Evolutionary conservation across 371 early-diverging fungal genomes (phyloP), one percentile per base, ranked within the genome.

Genomic region (Syncephalis fuscata): DNA sequence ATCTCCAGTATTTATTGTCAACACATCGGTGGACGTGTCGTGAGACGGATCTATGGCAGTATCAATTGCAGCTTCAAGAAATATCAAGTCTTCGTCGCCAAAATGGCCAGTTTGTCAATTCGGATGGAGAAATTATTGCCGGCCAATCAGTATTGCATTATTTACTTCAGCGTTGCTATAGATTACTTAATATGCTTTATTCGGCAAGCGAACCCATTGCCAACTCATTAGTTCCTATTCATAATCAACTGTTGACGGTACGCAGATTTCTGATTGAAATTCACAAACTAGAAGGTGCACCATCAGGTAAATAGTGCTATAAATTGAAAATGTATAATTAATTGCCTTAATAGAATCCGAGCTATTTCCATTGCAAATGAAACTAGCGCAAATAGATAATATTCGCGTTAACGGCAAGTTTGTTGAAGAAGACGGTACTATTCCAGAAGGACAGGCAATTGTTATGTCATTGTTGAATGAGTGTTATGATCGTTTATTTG

Each of bases 361-460:
- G 53, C 62, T 91, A 44, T 83, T 84, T 58, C 88, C 88, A 25
- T 91, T 86, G 61, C 89, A 89, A 64, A 76, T 91, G 74, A 85
- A 85, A 51, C 62, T 91, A 45, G 76, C 82, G 0, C 74, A 76
- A 44, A 76, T 91, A 58, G 87, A 87, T 49, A 79, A 80, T 50
- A 62, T 82, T 70, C 74, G 88, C 21, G 68, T 74, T 2, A 84
- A 89, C 58, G 92, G 92, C 39, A 82, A 82, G 51, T 92, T 89
- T 54, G 65, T 82, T 46, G 85, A 82, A 54, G 80, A 80, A 53
- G 81, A 86, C 42, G 80, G 80, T 42, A 74, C 79, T 48, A 68
- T 88, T 20, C 88, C 88, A 8, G 88, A 87, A 63, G 92, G 89
- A 17, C 86, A 85, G 59, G 87, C 81, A 14, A 74, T 88, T 21